Base-by-base conservation (phyloP, 805 yeast genomes). In the Metschnikowia lachancei region DNA sequence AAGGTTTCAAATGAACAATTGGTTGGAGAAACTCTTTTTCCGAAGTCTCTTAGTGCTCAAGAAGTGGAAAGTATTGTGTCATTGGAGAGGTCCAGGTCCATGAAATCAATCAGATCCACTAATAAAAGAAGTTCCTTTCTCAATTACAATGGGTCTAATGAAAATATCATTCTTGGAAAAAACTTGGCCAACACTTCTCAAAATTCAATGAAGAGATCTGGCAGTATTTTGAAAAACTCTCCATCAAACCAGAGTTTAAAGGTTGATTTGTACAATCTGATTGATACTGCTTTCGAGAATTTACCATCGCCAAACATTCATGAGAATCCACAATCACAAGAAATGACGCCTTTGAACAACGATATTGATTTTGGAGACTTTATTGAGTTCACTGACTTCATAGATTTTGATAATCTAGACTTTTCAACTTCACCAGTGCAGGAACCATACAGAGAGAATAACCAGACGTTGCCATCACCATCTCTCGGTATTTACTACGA, bases 1-100 rank as follows among this genome's bases (percentile, higher is more conserved):
- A 39, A 36, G 37, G 18, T 35, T 20, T 46, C 47, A 14, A 57
- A 51, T 18, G 64, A 60, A 29, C 66, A 59, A 35, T 51, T 70
- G 10, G 53, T 67, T 7, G 76, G 77, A 3, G 76, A 85, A 46
- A 79, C 82, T 0, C 62, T 86, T 20, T 87, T 87, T 61, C 95
- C 95, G 0, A 85, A 82, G 59, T 77, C 81, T 2, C 67, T 87
- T 28, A 83, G 76, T 47, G 71, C 78, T 0, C 79, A 76, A 43
- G 95, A 87, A 58, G 86, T 87, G 10, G 87, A 83, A 53, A 82
- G 87, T 38, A 87, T 87, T 47, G 83, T 84, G 2, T 76, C 85
- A 7, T 59, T 87, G 36, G 95, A 87, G 61, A 73, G 91, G 49
- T 78, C 85, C 7, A 59, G 81, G 41, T 77, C 82, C 4, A 69